Evolutionary conservation across 2,329 filamentous ascomycete genomes (phyloP), one percentile per base, ranked within the genome.

Genomic region (Dichotomopilus funicola): DNA sequence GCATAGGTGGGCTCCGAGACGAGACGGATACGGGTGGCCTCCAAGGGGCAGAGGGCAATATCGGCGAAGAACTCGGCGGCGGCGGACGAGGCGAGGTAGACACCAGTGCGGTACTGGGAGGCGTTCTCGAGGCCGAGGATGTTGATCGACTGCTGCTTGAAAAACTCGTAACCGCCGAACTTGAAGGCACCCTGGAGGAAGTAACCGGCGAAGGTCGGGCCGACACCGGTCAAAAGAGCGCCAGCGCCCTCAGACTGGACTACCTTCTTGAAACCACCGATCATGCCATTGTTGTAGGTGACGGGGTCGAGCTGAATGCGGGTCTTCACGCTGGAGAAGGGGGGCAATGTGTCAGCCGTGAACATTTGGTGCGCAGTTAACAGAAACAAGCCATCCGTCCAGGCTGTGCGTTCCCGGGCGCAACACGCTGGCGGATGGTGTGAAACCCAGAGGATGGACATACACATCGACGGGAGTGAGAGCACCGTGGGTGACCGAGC

Each of bases 391-490:
- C 7, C n/a, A 12, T 19, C 6, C 43, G 43, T 27, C 19, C 19
- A 27, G 19, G 19, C 19, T 27, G 36, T 27, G 10, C 38, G 57
- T 38, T n/a, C 45, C 13, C 51, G 49, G 43, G 11, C 48, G 44
- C 37, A 27, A 31, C 37, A 49, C 44, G 33, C 19, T 38, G 44
- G 43, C 11, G 45, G 12, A 12, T 36, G n/a, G 36, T n/a, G 51
- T 13, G 40, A 42, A 13, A 42, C 12, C 10, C 13, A 27, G 34
- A 2, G 42, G 12, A 13, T 42, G 52, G 43, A 60, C 55, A 55
- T 59, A 97, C 92, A 99, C 94, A 88, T 99, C 94, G 75, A 99
- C 91, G 71, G 94, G 94, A 66, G 94, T 99, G 69, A 97, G 86
- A 71, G 82, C 88, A 76, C 92, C 94, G 84, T 99, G 94, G 72